phyloP scores from a whole-genome alignment of 352 stramenopile species.

The Phytophthora colocasiae region DNA sequence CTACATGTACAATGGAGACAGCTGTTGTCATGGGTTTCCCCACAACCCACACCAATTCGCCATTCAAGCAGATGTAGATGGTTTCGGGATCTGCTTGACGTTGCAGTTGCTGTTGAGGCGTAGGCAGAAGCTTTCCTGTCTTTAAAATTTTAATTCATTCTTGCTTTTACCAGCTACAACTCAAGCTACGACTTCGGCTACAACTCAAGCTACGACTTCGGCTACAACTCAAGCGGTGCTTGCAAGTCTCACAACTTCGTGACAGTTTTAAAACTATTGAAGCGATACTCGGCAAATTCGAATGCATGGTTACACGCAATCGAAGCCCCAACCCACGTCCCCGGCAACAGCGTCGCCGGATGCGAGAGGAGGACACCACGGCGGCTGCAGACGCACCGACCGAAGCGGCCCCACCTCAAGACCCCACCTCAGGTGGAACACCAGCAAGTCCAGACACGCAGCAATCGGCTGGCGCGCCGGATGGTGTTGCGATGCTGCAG shows the following conservation, averaged over 20 bases:
- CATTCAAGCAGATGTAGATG: no score
- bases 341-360: neutral
- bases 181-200: neutral
- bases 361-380: neutral
- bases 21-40: no score
- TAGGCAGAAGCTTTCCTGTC: no score
- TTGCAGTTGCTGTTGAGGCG: no score
- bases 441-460: neutral
- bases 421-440: neutral
- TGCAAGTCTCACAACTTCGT: neutral
- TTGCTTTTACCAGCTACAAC: no score
- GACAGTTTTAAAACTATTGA: conserved; percentile 1
- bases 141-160: no score
- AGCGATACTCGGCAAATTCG: neutral
- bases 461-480: neutral
- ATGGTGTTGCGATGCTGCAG: neutral
- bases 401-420: neutral
- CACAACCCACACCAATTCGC: no score
- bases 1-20: no score
- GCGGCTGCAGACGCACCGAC: neutral
- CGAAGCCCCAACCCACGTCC: neutral
- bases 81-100: no score
- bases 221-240: neutral
- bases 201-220: neutral
- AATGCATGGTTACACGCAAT: neutral